Evolutionary conservation across 169 alveolate genomes (phyloP), one percentile per base, ranked within the genome.

Genomic region (Cryptosporidium canis): DNA sequence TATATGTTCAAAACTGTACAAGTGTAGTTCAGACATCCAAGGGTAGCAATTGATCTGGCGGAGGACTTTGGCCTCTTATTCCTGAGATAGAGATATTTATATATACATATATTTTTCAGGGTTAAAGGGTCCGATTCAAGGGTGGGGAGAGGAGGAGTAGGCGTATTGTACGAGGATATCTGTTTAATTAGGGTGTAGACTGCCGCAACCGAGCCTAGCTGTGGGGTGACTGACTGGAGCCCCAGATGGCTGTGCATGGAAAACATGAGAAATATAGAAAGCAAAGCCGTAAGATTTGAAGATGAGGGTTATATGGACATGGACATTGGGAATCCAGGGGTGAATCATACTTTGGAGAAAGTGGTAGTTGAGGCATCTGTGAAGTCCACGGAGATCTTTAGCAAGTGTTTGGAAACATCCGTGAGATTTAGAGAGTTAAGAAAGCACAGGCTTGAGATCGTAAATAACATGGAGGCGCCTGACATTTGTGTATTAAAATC

Each of bases 401-500:
- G 66, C 16, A 45, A 33, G n/a, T 77, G 77, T 77, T 39, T 77
- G 35, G 87, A 77, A 27, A 33, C 64, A 0, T 70, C 84, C 3
- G n/a, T 70, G 11, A 29, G 5, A 16, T 70, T 48, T 51, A 27
- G 53, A 51, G 66, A 70, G 27, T 33, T 70, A 55, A 70, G 18
- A 41, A 55, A 51, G 5, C 24, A 70, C 6, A 37, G 8, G 16
- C 16, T 56, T 56, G 21, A 37, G 11, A n/a, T 39, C 1, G 64
- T 61, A 39, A 55, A 70, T 35, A 58, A 37, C n/a, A 16, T 77
- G 9, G 56, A 58, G 27, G 18, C 21, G 2, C 87, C 87, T 7
- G 43, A 77, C 9, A 63, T 39, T 2, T 1, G 37, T 29, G 48
- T 55, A 55, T 58, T 77, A 58, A 77, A 43, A 37, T 21, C 31